These are phyloP conservation scores for Artemisia princeps DNA, from an alignment of 140 eudicot genomes.

Conservation along the genomic window DNA sequence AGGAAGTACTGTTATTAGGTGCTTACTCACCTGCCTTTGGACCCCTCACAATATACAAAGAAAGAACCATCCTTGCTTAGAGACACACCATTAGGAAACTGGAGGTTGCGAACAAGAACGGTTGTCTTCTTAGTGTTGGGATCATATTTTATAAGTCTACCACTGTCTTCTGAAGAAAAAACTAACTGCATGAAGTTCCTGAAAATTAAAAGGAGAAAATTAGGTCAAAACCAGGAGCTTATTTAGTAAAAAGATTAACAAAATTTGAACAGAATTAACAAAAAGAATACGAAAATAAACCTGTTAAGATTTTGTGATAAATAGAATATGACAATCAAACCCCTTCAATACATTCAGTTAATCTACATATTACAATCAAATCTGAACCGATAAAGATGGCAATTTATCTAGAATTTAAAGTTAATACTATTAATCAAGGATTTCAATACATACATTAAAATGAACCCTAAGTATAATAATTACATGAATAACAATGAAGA, in stretches of 20 bases:
- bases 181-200: slow-evolving; percentile 88
- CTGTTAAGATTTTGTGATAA: background rate
- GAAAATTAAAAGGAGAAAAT: slow-evolving; percentile 20
- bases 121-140: slow-evolving; percentile 55
- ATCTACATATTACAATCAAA: background rate
- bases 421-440: background rate
- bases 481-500: background rate
- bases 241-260: background rate
- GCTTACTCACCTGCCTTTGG: slow-evolving; percentile 59
- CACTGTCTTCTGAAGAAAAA: slow-evolving; percentile 65
- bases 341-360: background rate
- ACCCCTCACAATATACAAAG: slow-evolving; percentile 65
- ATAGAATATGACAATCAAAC: background rate
- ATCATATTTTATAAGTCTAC: slow-evolving; percentile 77
- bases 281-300: background rate
- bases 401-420: background rate
- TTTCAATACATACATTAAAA: background rate
- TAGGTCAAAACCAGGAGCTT: background rate
- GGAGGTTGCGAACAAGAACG: slow-evolving; percentile 61
- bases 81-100: slow-evolving; percentile 81
- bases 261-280: background rate
- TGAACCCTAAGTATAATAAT: background rate
- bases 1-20: slow-evolving; percentile 5
- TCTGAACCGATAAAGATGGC: background rate
- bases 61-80: slow-evolving; percentile 81